These are phyloP conservation scores for Aspergillus felis DNA, from an alignment of 2,329 filamentous ascomycete species.

Conservation along the genomic window DNA sequence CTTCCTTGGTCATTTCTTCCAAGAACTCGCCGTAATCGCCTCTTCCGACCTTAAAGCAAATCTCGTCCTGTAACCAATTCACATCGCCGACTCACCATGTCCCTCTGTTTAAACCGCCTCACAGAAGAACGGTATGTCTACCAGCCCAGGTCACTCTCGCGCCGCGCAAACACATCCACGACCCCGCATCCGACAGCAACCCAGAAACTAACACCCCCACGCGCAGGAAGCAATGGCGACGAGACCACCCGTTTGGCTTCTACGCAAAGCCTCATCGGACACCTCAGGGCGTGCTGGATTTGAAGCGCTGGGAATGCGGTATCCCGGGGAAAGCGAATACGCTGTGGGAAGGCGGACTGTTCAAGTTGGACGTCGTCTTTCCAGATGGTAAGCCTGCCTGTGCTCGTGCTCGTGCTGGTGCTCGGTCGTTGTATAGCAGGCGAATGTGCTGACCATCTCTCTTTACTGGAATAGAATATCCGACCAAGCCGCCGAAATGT, in stretches of 20 bases:
- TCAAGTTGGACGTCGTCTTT: constrained; percentile 89
- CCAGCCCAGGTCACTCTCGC: neutral
- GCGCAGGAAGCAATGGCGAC: constrained; percentile 90
- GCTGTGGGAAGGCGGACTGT: constrained; percentile 94
- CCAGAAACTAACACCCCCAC: neutral
- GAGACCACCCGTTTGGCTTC: constrained; percentile 96
- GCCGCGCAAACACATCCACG: neutral
- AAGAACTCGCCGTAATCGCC: neutral
- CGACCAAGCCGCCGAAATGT: constrained; percentile 99
- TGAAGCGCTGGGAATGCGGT: constrained; percentile 95
- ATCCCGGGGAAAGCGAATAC: constrained; percentile 96
- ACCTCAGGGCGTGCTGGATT: constrained; percentile 74
- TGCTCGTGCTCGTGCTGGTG: neutral
- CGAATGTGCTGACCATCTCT: constrained; percentile 2
- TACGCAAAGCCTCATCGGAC: constrained; percentile 84
- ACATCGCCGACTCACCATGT: constrained; percentile 53
- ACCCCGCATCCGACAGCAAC: neutral
- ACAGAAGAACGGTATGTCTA: constrained; percentile 73
- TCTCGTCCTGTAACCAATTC: neutral
- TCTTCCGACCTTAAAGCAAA: neutral
- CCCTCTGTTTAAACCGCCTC: constrained; percentile 81
- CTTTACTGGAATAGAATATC: constrained; percentile 66
- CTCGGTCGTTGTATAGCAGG: neutral
- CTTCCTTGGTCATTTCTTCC: neutral
- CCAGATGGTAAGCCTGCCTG: constrained; percentile 69